Conservation (phyloP, 2,329 filamentous ascomycete species). For the Aspergillus japonicus region DNA sequence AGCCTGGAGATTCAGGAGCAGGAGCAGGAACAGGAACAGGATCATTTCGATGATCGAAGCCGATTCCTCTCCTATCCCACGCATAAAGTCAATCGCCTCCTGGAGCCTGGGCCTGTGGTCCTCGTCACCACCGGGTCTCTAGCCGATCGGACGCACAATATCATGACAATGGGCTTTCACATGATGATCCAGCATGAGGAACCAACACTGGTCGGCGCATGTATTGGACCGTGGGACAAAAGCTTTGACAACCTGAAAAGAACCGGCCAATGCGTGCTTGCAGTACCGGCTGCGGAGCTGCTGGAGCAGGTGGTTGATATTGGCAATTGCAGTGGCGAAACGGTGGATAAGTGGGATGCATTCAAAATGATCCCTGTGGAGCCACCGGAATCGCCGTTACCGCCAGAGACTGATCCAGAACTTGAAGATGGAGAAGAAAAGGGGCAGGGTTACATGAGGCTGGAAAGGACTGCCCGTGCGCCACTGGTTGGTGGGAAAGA, state of each 20-base stretch:
- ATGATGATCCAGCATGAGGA: constrained; percentile 7
- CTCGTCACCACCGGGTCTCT: constrained; percentile 2
- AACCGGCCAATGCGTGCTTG: constrained; percentile 6
- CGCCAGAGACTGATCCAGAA: neutral
- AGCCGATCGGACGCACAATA: constrained; percentile 5
- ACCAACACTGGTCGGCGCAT: constrained; percentile 6
- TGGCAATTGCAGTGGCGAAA: constrained; percentile 7
- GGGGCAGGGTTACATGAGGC: neutral
- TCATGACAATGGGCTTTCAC: constrained; percentile 8
- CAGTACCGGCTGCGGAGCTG: constrained; percentile 4
- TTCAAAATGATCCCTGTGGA: neutral
- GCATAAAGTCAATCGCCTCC: constrained; percentile 4
- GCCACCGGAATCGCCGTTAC: neutral
- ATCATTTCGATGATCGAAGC: neutral
- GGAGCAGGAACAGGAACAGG: neutral
- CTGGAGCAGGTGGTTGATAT: constrained; percentile 3
- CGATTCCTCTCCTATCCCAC: constrained; percentile 5
- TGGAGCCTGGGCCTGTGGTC: constrained; percentile 5
- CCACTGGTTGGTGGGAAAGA: constrained; percentile 2
- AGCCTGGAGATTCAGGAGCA: neutral
- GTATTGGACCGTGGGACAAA: constrained; percentile 7
- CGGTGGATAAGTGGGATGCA: constrained; percentile 3
- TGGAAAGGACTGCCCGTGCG: neutral
- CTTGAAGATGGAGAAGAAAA: neutral
- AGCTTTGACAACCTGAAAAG: constrained; percentile 2